These are phyloP conservation scores for Blumeria hordei DNA, from an alignment of 2,329 filamentous ascomycete genomes.

Conservation along the genomic window DNA sequence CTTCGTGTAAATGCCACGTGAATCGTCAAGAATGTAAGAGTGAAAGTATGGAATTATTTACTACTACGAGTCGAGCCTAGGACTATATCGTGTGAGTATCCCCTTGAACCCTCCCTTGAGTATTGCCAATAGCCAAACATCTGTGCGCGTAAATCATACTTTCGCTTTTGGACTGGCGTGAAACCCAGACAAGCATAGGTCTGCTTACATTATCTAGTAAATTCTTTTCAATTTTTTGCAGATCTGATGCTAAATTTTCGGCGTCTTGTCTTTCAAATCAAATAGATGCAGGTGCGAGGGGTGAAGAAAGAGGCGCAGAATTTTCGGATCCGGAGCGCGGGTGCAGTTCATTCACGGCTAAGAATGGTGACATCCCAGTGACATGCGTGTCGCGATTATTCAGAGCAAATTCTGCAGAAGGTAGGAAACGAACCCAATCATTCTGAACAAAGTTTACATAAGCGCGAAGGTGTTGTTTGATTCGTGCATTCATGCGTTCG, in stretches of 20 bases:
- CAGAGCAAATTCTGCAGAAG: conserved; percentile 6
- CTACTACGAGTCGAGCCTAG: too few species aligned
- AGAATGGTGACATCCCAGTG: conserved; percentile 4
- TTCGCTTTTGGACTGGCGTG: too few species aligned
- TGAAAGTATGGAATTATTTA: too few species aligned
- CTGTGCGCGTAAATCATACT: too few species aligned
- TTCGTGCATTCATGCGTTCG: conserved; percentile 3
- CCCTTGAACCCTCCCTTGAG: too few species aligned
- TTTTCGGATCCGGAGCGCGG: not conserved
- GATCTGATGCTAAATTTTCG: not conserved
- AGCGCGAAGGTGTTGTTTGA: conserved; percentile 3
- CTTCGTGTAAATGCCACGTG: too few species aligned
- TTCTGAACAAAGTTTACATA: conserved; percentile 6
- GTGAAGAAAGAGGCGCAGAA: not conserved
- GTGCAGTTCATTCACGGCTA: conserved; percentile 2
- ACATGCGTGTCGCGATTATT: conserved; percentile 3
- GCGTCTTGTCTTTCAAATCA: not conserved
- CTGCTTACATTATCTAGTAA: not conserved
- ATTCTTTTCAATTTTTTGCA: not conserved
- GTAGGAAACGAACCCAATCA: conserved; percentile 4
- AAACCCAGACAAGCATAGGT: too few species aligned
- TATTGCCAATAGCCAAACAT: too few species aligned
- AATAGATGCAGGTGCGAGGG: not conserved
- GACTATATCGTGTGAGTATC: too few species aligned
- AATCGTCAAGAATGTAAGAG: too few species aligned